A percentile compares a stretch with the other conserved stretches of the same genome.
phyloP scores from a whole-genome alignment of 306 rosid genomes.

The Carpinus fangiana region DNA sequence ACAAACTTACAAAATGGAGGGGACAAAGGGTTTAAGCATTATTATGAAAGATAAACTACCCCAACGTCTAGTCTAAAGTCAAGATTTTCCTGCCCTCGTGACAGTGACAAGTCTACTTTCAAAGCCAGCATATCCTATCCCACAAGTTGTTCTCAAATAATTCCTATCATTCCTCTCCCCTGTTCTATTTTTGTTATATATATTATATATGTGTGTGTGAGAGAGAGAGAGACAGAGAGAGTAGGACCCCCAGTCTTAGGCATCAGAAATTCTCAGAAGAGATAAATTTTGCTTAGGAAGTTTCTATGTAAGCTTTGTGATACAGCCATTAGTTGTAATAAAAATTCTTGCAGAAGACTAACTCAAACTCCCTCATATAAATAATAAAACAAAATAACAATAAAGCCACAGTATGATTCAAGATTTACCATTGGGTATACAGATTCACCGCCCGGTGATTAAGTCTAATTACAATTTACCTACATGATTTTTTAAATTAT shows the following conservation, averaged over 20 bases:
- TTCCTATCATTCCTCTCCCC: conserved; percentile 20
- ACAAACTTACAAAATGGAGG: no score
- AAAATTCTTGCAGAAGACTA: not conserved
- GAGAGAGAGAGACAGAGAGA: no score
- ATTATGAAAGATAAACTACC: no score
- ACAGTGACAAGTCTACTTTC: not conserved
- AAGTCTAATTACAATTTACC: not conserved
- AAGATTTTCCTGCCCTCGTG: not conserved
- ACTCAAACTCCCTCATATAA: no score
- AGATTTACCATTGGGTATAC: not conserved
- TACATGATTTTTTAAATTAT: not conserved
- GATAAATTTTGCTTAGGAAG: not conserved
- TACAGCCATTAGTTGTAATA: no score
- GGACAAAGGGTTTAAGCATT: no score
- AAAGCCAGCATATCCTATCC: conserved; percentile 34
- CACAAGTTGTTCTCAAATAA: not conserved
- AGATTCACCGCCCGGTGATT: not conserved
- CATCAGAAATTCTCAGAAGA: not conserved
- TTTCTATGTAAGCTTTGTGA: not conserved
- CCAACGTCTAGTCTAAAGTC: not conserved
- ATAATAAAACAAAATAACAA: not conserved
- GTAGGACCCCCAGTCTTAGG: not conserved
- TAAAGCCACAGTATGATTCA: not conserved
- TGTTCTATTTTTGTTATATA: conserved; percentile 41
- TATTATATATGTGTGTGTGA: no score